These are phyloP conservation scores for Calonectria montana DNA, from an alignment of 2,329 filamentous ascomycete genomes.

Conservation along the genomic window DNA sequence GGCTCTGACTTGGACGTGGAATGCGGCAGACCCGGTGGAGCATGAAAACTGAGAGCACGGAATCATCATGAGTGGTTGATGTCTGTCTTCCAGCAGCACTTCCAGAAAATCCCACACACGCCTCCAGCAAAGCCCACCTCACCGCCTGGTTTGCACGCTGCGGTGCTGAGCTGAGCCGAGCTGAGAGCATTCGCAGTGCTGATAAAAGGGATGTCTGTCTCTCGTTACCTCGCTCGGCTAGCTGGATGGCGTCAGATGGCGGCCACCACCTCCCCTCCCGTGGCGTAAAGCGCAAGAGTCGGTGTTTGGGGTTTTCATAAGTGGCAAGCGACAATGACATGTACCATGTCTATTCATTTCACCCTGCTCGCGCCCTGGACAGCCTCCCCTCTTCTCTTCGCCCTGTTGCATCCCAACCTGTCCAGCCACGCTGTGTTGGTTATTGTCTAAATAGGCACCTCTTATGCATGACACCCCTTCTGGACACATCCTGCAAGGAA, in stretches of 20 bases:
- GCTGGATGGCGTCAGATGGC: constrained; percentile 13
- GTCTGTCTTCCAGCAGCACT: not conserved
- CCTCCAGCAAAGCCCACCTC: not conserved
- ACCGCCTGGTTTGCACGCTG: not conserved
- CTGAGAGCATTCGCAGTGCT: not conserved
- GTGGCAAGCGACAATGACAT: constrained; percentile 20
- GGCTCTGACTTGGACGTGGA: constrained; percentile 24
- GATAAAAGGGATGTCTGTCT: not conserved
- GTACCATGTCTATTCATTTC: not conserved
- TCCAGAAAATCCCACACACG: constrained; percentile 10
- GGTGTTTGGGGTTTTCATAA: constrained; percentile 22
- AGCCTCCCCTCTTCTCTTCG: not conserved
- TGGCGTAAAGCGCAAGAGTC: constrained; percentile 26
- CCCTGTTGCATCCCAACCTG: not conserved
- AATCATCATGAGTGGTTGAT: constrained; percentile 14
- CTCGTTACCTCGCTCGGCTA: constrained; percentile 22
- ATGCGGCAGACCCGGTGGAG: constrained; percentile 40
- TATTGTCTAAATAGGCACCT: not conserved
- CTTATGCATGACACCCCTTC: constrained; percentile 14
- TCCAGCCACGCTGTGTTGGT: not conserved
- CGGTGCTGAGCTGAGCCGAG: not conserved
- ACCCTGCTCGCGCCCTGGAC: not conserved
- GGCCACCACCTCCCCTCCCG: constrained; percentile 17
- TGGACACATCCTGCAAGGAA: not conserved
- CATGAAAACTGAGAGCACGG: constrained; percentile 6